Conservation (phyloP, 805 yeast species). For the Yarrowia sp. region DNA sequence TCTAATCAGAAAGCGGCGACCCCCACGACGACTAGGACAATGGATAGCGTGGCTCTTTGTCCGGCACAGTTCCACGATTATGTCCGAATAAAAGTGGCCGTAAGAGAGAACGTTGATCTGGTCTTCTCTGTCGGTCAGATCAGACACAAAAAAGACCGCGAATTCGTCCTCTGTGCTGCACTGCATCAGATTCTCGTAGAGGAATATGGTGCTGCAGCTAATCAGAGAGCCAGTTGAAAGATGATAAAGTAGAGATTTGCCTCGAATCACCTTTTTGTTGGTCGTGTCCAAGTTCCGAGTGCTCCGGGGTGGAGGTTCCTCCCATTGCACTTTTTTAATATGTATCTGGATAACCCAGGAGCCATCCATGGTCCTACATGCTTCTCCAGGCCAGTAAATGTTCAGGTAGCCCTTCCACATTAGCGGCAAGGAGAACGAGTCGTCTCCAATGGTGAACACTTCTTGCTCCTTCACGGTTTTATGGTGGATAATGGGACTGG, state of each 20-base stretch:
- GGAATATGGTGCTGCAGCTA: constrained; percentile 12
- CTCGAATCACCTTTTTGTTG: constrained; percentile 19
- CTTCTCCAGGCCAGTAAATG: constrained; percentile 25
- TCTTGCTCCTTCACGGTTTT: neutral
- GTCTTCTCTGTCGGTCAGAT: constrained; percentile 16
- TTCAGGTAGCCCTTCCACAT: constrained; percentile 6
- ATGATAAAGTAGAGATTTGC: constrained; percentile 1
- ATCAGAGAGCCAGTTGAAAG: neutral
- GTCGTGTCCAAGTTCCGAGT: neutral
- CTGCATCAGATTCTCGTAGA: constrained; percentile 27
- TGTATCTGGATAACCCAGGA: constrained; percentile 28
- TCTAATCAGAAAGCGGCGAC: constrained; percentile 13
- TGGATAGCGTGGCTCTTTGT: constrained; percentile 29
- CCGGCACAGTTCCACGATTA: constrained; percentile 1
- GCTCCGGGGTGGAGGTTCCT: constrained; percentile 2
- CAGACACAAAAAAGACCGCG: constrained; percentile 10
- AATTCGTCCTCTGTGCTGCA: constrained; percentile 13
- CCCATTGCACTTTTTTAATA: constrained; percentile 22
- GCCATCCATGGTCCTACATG: constrained; percentile 1
- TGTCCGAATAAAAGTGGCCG: constrained; percentile 1
- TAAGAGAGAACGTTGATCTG: constrained; percentile 8
- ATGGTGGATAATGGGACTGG: neutral
- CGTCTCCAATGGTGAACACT: neutral
- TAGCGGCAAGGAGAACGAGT: neutral
- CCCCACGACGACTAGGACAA: constrained; percentile 10